phyloP scores from a whole-genome alignment of 768 basidiomycete genomes.

The Clitopilus hobsonii region DNA sequence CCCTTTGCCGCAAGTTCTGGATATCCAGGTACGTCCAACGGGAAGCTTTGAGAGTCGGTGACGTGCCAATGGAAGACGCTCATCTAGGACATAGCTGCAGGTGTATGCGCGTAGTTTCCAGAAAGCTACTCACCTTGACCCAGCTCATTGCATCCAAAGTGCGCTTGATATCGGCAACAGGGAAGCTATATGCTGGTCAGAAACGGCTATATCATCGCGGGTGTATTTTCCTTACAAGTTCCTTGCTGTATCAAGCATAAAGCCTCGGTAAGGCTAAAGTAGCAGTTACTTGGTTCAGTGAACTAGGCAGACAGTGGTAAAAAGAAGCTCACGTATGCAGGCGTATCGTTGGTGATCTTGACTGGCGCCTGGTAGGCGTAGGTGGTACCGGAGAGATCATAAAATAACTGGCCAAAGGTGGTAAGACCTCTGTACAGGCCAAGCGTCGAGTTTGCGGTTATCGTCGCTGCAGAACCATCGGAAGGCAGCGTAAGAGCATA shows the following conservation, averaged over 20 bases:
- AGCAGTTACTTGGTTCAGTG: background rate
- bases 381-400: slow-evolving; percentile 37
- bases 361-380: slow-evolving; percentile 57
- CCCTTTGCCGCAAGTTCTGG: slow-evolving; percentile 60
- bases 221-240: slow-evolving; percentile 51
- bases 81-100: slow-evolving; percentile 32
- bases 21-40: slow-evolving; percentile 54
- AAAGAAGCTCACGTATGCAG: slow-evolving; percentile 51
- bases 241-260: slow-evolving; percentile 78
- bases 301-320: slow-evolving; percentile 5
- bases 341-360: slow-evolving; percentile 51
- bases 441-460: slow-evolving; percentile 59
- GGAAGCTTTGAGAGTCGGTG: slow-evolving; percentile 77
- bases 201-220: background rate
- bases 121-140: slow-evolving; percentile 69
- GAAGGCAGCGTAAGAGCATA: slow-evolving; percentile 54
- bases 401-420: slow-evolving; percentile 75
- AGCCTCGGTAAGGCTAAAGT: slow-evolving; percentile 63
- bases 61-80: slow-evolving; percentile 83
- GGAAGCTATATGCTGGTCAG: slow-evolving; percentile 36
- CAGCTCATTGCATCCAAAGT: slow-evolving; percentile 75
- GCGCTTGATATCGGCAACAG: slow-evolving; percentile 58
- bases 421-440: slow-evolving; percentile 70
- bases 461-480: slow-evolving; percentile 46
- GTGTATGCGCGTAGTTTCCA: background rate